Evolutionary conservation across 2,329 filamentous ascomycete species (phyloP), one percentile per base, ranked within the genome.

Genomic region (Atkinsonella texensis): DNA sequence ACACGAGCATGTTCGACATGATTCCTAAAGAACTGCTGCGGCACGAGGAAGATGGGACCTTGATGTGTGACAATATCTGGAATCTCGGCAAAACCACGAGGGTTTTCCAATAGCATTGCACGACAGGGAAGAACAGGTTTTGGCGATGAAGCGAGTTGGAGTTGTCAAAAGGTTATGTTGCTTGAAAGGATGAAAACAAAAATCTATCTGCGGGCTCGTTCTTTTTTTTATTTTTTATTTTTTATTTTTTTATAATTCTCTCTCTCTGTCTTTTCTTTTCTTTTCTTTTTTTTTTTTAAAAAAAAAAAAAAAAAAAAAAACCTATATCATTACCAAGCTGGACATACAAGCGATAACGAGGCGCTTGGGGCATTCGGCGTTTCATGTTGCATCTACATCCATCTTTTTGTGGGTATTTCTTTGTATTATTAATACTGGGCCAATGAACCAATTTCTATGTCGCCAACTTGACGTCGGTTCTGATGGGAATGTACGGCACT

Each of bases 61-160:
- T 61, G 61, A 53, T 62, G 41, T 62, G 59, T 17, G 60, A 63
- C 40, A 55, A 40, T 3, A 59, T 62, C 23, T 63, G 60, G 61
- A 58, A 59, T 43, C 28, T 62, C 13, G 61, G 60, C 31, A 48
- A 50, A 20, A 48, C 52, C 7, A 56, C 53, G 38, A 59, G 48
- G 18, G 59, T 59, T 18, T 47, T 48, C 15, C 28, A 44, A 35
- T 46, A 28, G 42, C 42, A 18, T 13, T 32, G n/a, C 33, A 17
- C 10, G 32, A 39, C 10, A 38, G n/a, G 8, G n/a, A 17, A 40
- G 13, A 28, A 28, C 4, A 28, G 7, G 4, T 23, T 23, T 23
- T 23, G 9, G 39, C 18, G n/a, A 41, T 18, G 15, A 28, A 3
- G 28, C 28, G 28, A 28, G 28, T 7, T 28, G 28, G 28, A 8